Base-by-base conservation (phyloP, 306 rosid genomes). In the Rosa rugosa region DNA sequence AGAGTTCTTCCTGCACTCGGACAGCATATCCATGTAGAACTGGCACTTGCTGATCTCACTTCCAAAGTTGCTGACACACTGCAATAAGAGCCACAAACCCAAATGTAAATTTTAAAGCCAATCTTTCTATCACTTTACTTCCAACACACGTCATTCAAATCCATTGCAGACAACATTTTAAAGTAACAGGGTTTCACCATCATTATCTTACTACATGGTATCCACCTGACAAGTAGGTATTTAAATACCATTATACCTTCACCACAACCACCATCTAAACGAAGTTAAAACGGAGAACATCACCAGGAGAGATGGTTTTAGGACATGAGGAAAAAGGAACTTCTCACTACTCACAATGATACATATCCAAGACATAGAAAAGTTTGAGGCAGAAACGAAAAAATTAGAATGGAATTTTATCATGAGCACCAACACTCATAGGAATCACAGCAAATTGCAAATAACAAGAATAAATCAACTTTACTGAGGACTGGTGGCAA, bases 11-110 rank as follows among this genome's bases (percentile, higher is more conserved):
- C 89, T 88, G 88, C 97, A 94, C 80, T 92, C 93, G 1, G 93
- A 83, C 62, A 94, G 84, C 97, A 92, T 90, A 71, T 94, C 98
- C 89, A 94, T 90, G 93, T 94, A 94, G 78, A 92, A 94, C 84
- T 92, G 98, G 81, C 98, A 94, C 90, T 87, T 94, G 90, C 97
- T 87, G 34, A 94, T 87, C 62, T 94, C 98, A 77, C 79, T 89
- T 57, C 93, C 97, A 11, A 82, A 90, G 81, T 66, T 54, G 85
- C 75, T 94, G 77, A 94, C 56, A 81, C 98, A 94, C 98, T 94
- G 90, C 92, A 87, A 77, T 4, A 73, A 44, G 41, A 81, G 17
- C 31, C 38, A 53, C 63, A 81, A 1, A 25, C 10, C 11, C 70
- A 8, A 41, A 16, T 22, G 41, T 38, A 38, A 67, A 36, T 22